These are phyloP conservation scores for Xylaria sp. DNA, from an alignment of 2,329 filamentous ascomycete species.

Conservation along the genomic window DNA sequence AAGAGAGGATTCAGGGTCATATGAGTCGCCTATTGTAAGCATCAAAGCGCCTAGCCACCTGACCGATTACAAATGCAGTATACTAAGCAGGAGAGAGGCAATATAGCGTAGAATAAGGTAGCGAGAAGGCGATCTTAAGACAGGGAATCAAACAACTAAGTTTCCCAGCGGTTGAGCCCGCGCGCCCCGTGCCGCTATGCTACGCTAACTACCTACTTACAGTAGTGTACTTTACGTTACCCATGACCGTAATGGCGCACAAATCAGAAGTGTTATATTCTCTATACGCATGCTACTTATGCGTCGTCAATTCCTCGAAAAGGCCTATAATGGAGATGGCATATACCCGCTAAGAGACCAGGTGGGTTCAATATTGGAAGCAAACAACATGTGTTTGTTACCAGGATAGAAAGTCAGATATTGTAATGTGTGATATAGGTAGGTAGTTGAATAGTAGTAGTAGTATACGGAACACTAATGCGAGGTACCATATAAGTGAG, in stretches of 20 bases:
- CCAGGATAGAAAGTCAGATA: not conserved
- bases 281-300: not conserved
- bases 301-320: not conserved
- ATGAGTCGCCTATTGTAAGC: not conserved
- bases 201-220: not conserved
- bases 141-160: constrained; percentile 18
- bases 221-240: not conserved
- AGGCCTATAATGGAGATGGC: not conserved
- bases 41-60: not conserved
- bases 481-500: constrained; percentile 21
- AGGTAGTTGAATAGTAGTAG: not conserved
- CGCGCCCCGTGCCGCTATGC: constrained; percentile 17
- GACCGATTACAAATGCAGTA: not conserved
- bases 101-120: not conserved
- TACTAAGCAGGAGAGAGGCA: not conserved
- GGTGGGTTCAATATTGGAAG: constrained; percentile 1
- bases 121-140: constrained; percentile 11
- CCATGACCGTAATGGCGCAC: not conserved
- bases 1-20: not conserved
- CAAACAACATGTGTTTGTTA: not conserved
- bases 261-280: not conserved
- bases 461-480: constrained; percentile 14
- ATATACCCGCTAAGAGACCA: not conserved
- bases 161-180: constrained; percentile 13
- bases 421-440: not conserved